Base-by-base conservation (phyloP, 2,329 filamentous ascomycete species). In the Boeremia lycopersici region DNA sequence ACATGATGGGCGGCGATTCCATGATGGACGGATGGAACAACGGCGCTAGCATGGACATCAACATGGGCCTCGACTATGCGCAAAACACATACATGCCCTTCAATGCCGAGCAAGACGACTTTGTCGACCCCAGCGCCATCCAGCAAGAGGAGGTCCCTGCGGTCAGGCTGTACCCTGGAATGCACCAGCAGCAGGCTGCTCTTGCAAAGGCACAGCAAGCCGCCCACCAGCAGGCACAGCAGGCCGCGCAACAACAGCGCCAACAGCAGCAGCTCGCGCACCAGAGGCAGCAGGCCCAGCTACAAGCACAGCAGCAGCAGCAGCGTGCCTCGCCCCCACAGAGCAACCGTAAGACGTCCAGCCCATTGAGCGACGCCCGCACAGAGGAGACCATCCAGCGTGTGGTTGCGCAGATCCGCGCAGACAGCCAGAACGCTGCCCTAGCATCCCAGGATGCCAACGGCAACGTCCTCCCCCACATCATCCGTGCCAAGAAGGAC, bases 321-420 rank as follows among this genome's bases (percentile, higher is more conserved):
- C 57, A 56, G 29, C 65, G 65, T 39, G 39, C 65, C 9, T 63
- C 67, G 33, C 56, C 63, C 17, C 29, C 55, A 34, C 63, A 68
- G n/a, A 58, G 62, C 55, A 67, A 64, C 53, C 68, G 68, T 35
- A 72, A 70, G 56, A 70, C 70, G 13, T 76, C 77, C 1, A 74
- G 77, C 61, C 74, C 71, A 9, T 59, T 72, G 54, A 70, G 74
- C 45, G 79, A 81, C 59, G 75, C 78, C 26, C 78, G 77, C 61
- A 79, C 78, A 45, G 93, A 98, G 76, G 91, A 97, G 78, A 96
- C 93, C 75, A 97, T 98, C 65, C 91, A 91, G 23, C 91, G 95
- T 72, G 85, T 98, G 4, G 83, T 98, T 30, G 93, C 93, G 78
- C 91, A 93, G 48, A 96, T 98, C 88, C 87, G 93, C 65, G 86